These are phyloP conservation scores for Crithidia mellificae DNA, from an alignment of 208 protist species.

Conservation along the genomic window DNA sequence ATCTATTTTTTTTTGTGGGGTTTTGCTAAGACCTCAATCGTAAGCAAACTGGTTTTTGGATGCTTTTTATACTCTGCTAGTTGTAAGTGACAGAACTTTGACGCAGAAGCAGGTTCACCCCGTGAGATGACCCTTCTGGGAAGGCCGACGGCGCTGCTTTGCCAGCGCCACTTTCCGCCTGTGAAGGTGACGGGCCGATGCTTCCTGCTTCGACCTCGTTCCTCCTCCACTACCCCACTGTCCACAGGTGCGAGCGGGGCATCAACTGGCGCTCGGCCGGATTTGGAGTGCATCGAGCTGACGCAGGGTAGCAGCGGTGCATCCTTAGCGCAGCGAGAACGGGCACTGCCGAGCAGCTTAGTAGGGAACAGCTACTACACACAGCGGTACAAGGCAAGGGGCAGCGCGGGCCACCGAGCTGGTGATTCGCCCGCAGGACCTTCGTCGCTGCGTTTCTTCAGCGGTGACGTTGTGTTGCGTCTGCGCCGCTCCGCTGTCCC, in stretches of 20 bases:
- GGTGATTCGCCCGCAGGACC: neutral
- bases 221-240: neutral
- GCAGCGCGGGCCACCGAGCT: neutral
- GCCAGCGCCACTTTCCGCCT: constrained; percentile 14
- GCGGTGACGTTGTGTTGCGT: constrained; percentile 48
- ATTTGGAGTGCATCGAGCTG: constrained; percentile 30
- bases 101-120: too few species aligned
- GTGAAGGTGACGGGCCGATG: constrained; percentile 34
- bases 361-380: constrained; percentile 80
- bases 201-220: constrained; percentile 22
- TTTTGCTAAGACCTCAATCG: too few species aligned
- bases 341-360: constrained; percentile 41
- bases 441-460: constrained; percentile 12
- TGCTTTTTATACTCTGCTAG: too few species aligned
- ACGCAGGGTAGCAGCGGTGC: constrained; percentile 5
- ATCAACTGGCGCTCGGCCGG: neutral
- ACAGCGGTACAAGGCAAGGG: constrained; percentile 40
- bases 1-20: too few species aligned
- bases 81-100: too few species aligned
- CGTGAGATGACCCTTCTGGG: neutral
- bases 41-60: too few species aligned
- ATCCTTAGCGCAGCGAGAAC: neutral
- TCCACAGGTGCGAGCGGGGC: neutral
- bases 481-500: constrained; percentile 39
- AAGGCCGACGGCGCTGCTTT: neutral